phyloP scores from a whole-genome alignment of 1,284 basidiomycete genomes.

The Mycena sp. region DNA sequence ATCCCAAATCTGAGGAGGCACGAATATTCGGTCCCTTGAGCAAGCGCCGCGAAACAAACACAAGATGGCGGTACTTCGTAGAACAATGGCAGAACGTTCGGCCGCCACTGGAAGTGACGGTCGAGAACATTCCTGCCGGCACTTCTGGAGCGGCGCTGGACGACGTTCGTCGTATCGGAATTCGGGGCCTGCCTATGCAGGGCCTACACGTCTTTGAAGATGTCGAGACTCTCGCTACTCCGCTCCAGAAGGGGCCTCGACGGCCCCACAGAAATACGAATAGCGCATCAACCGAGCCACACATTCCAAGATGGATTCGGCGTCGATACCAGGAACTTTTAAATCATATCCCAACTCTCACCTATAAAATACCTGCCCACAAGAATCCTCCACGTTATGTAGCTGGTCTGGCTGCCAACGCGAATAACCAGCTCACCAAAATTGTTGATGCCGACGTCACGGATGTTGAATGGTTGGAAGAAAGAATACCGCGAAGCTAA shows the following conservation, averaged over 20 bases:
- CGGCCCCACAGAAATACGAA: neutral
- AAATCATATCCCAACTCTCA: conserved; percentile 64
- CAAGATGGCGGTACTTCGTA: conserved; percentile 74
- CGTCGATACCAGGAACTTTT: conserved; percentile 74
- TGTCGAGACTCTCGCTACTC: conserved; percentile 58
- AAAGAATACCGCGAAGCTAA: neutral
- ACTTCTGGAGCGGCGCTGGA: conserved; percentile 11
- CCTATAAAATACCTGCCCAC: conserved; percentile 42
- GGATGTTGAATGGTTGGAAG: conserved; percentile 45
- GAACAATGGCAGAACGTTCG: conserved; percentile 63
- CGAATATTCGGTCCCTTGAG: conserved; percentile 71
- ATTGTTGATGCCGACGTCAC: conserved; percentile 42
- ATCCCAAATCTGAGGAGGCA: conserved; percentile 69
- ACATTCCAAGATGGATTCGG: conserved; percentile 70
- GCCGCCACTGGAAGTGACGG: conserved; percentile 67
- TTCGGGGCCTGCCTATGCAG: conserved; percentile 58
- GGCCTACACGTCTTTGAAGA: conserved; percentile 57
- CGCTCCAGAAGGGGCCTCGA: conserved; percentile 28
- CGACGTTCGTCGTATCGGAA: conserved; percentile 41
- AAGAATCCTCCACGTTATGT: conserved; percentile 38
- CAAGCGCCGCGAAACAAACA: conserved; percentile 78
- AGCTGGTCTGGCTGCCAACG: conserved; percentile 41
- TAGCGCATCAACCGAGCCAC: conserved; percentile 31
- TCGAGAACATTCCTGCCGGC: conserved; percentile 32
- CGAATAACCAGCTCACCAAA: neutral